Percentiles rank a stretch among this genome's conserved stretches.
Evolutionary conservation across 208 protist species (phyloP).

Genomic region (Leishmania tropica): DNA sequence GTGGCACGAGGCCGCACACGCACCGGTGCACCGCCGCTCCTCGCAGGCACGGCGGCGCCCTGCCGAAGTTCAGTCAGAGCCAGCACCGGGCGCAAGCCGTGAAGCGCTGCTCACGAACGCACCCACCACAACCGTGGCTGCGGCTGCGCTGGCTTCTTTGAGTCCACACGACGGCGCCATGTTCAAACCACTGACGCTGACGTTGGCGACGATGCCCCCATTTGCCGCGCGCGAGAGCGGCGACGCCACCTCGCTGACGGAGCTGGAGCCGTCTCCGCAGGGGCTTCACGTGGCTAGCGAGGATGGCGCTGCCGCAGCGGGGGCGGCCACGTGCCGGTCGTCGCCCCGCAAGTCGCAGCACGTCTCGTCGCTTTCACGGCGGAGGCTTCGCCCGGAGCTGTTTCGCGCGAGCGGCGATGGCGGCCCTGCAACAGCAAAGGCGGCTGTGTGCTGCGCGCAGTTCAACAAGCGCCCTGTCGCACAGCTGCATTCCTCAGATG

Average conservation of each 20-base stretch:
- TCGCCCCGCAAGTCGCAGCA: neutral
- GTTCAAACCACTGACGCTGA: neutral
- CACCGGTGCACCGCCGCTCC: neutral
- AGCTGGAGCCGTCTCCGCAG: neutral
- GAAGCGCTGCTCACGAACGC: neutral
- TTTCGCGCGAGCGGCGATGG: neutral
- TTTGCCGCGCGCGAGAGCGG: neutral
- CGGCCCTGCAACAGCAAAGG: too few relatives aligned
- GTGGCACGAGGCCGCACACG: neutral
- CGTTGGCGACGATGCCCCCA: neutral
- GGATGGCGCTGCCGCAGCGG: neutral
- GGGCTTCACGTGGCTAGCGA: neutral
- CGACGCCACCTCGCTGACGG: neutral
- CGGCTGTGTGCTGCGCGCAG: neutral
- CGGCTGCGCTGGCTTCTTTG: neutral
- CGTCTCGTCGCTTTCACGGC: neutral
- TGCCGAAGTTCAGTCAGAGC: neutral
- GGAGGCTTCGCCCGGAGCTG: neutral
- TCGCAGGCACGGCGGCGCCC: neutral
- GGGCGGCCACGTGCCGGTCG: neutral
- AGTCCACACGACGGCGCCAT: neutral
- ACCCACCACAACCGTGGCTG: neutral
- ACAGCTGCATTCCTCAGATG: neutral
- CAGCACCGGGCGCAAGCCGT: neutral
- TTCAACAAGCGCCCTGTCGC: neutral